phyloP scores from a whole-genome alignment of 1,139 yeast genomes.

The Suzukiozyma palmioleophila region DNA sequence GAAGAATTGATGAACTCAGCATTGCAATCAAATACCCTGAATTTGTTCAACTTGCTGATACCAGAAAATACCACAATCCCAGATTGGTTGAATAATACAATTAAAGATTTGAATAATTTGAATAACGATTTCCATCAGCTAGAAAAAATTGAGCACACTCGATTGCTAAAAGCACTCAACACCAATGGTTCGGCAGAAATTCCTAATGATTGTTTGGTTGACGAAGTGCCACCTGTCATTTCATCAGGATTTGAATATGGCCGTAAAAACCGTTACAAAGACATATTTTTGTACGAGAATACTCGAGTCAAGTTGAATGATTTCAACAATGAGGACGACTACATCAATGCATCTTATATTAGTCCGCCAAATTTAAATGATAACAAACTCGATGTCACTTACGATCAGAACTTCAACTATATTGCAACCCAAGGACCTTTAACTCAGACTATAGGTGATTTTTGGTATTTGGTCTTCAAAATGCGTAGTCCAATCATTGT shows the following conservation, averaged over 20 bases:
- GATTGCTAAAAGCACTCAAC: slow-evolving; percentile 28
- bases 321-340: slow-evolving; percentile 14
- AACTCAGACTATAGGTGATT: slow-evolving; percentile 70
- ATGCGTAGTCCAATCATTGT: slow-evolving; percentile 38
- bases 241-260: slow-evolving; percentile 69
- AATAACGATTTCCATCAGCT: slow-evolving; percentile 22
- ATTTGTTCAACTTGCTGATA: slow-evolving; percentile 8
- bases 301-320: slow-evolving; percentile 56
- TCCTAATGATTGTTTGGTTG: slow-evolving; percentile 5
- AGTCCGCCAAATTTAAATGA: slow-evolving; percentile 14
- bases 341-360: slow-evolving; percentile 62
- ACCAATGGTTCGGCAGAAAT: slow-evolving; percentile 7
- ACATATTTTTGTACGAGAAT: slow-evolving; percentile 79
- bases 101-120: slow-evolving; percentile 13
- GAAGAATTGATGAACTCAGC: slow-evolving; percentile 23
- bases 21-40: slow-evolving; percentile 4
- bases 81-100: slow-evolving; percentile 12
- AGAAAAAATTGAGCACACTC: slow-evolving; percentile 28
- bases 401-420: slow-evolving; percentile 30
- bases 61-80: slow-evolving; percentile 12
- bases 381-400: neutral
- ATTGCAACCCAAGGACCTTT: slow-evolving; percentile 89
- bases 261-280: slow-evolving; percentile 71
- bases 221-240: slow-evolving; percentile 21
- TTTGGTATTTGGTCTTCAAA: slow-evolving; percentile 67